Base-by-base conservation (phyloP, 2,329 filamentous ascomycete genomes). In the Aspergillus neoniger region DNA sequence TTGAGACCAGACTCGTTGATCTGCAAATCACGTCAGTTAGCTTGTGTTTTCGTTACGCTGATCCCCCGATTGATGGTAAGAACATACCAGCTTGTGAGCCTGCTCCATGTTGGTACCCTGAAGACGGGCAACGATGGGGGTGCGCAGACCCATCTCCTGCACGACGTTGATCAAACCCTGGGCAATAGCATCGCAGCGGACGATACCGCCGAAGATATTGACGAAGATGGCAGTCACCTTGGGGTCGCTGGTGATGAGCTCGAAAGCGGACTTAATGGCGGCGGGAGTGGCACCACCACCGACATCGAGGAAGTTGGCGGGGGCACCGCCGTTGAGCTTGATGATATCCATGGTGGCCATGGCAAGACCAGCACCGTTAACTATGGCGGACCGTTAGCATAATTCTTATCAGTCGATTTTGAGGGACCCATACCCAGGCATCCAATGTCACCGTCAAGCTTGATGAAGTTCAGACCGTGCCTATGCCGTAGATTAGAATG, bases 291-390 rank as follows among this genome's bases (percentile, higher is more conserved):
- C 95, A 84, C 95, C 95, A 78, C 95, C 95, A 75, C 95, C 95
- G 70, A 99, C 95, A 78, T 99, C 95, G 71, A 99, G 86, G 88
- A 99, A 99, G 88, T 99, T 99, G 72, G 95, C 95, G 65, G 95
- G 95, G 75, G 87, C 84, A 66, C 95, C 95, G 71, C 95, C 95
- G 82, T 98, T 99, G 66, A 99, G 87, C 88, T 99, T 98, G 87
- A 99, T 99, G 80, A 99, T 98, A 81, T 99, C 95, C 95, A 99
- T 99, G 78, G 95, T 99, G 66, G 95, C 95, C 95, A 99, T 99
- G 81, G 95, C 95, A 69, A 99, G 90, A 83, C 95, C 95, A 73
- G 95, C 95, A 78, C 95, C 95, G 83, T 99, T 99, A 83, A 99
- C 95, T 71, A 67, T 25, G 60, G 15, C 55, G 23, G 23, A 15